A percentile compares a stretch with the other conserved stretches of the same genome.
Conservation (phyloP, 2,329 filamentous ascomycete genomes). For the Fonsecaea pedrosoi region DNA sequence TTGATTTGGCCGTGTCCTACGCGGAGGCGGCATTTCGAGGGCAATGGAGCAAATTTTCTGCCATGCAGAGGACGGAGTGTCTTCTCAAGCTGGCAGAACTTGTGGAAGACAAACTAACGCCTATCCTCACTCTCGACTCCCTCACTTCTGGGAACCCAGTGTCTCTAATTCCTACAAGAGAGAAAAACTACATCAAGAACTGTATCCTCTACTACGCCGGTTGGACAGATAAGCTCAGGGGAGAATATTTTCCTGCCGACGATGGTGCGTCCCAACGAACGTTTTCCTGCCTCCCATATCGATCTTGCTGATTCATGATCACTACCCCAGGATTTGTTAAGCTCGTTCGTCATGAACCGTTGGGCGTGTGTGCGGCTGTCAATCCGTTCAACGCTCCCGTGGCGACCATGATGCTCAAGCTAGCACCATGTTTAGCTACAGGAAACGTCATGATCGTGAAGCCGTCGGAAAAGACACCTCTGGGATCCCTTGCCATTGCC, state of each 20-base stretch:
- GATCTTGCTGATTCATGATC: too few relatives aligned
- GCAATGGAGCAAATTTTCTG: slow-evolving; percentile 45
- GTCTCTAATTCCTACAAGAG: not conserved
- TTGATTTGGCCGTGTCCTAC: slow-evolving; percentile 57
- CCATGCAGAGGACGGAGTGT: slow-evolving; percentile 52
- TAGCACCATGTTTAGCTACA: slow-evolving; percentile 56
- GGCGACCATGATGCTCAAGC: slow-evolving; percentile 47
- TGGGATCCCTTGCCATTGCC: slow-evolving; percentile 61
- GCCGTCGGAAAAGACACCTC: slow-evolving; percentile 62
- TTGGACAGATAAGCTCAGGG: slow-evolving; percentile 51
- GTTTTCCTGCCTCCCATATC: too few relatives aligned
- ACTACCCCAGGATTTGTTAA: slow-evolving; percentile 41
- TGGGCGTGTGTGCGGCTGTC: slow-evolving; percentile 58
- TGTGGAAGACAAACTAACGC: not conserved
- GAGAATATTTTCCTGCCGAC: slow-evolving; percentile 51
- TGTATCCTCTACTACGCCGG: slow-evolving; percentile 45
- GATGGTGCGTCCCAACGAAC: slow-evolving; percentile 26
- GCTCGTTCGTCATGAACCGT: slow-evolving; percentile 44
- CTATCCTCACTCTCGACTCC: not conserved
- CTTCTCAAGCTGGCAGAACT: slow-evolving; percentile 5
- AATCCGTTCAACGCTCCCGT: slow-evolving; percentile 64
- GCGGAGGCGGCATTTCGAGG: slow-evolving; percentile 58
- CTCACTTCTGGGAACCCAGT: not conserved
- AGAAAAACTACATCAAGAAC: not conserved
- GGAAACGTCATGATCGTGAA: slow-evolving; percentile 63